Evolutionary conservation across 352 stramenopile genomes (phyloP).

Genomic region (Phytophthora agathidicida): DNA sequence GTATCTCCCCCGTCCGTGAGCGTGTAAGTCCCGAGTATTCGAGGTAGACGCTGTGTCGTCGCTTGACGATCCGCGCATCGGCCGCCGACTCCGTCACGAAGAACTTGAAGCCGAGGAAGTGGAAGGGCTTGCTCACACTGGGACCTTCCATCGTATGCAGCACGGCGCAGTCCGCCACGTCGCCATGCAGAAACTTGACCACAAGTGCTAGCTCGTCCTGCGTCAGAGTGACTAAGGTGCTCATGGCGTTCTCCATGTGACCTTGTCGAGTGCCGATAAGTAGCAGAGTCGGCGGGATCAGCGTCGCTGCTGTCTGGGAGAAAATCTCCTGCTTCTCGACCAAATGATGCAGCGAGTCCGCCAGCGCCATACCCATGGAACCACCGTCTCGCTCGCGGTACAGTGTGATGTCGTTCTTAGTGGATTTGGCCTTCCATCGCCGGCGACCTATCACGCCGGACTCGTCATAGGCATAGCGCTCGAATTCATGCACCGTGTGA

Average conservation of each 20-base stretch:
- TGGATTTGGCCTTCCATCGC: conserved; percentile 43
- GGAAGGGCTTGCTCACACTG: conserved; percentile 41
- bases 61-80: conserved; percentile 42
- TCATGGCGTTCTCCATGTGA: conserved; percentile 53
- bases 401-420: conserved; percentile 43
- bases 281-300: conserved; percentile 37
- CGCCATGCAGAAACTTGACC: conserved; percentile 48
- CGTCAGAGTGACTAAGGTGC: conserved; percentile 39
- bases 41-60: conserved; percentile 55
- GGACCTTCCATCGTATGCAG: conserved; percentile 34
- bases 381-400: conserved; percentile 43
- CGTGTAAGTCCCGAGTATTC: conserved; percentile 48
- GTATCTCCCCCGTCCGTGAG: conserved; percentile 31
- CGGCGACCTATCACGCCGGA: conserved; percentile 31
- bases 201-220: conserved; percentile 51
- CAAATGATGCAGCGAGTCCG: conserved; percentile 16
- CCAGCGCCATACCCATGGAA: conserved; percentile 31
- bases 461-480: conserved; percentile 39
- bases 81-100: conserved; percentile 45
- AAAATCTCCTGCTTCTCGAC: conserved; percentile 32
- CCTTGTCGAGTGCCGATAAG: conserved; percentile 45
- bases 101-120: conserved; percentile 70
- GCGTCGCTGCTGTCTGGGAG: conserved; percentile 19
- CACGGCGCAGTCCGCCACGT: conserved; percentile 37
- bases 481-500: conserved; percentile 58